Percentiles rank a stretch among this genome's conserved stretches.
These are phyloP conservation scores for Akebia trifoliata DNA, from an alignment of 164 flowering plant genomes.

Conservation along the genomic window DNA sequence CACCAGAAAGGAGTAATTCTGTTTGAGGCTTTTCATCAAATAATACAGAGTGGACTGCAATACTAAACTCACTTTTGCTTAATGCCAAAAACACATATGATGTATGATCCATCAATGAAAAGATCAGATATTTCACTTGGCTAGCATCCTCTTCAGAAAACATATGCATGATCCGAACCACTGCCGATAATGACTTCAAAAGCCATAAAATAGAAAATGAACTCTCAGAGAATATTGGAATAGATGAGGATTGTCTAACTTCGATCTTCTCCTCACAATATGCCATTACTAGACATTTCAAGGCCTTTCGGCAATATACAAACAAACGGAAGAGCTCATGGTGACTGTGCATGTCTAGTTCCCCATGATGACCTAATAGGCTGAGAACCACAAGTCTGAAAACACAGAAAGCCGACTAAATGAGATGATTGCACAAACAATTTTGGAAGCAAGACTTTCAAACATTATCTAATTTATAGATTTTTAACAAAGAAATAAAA, in stretches of 20 bases:
- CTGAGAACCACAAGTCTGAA: conserved; percentile 55
- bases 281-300: conserved; percentile 44
- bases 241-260: conserved; percentile 25
- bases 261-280: conserved; percentile 36
- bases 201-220: conserved; percentile 54
- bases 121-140: conserved; percentile 28
- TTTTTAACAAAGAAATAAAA: neutral
- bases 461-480: neutral
- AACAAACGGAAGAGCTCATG: conserved; percentile 49
- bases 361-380: conserved; percentile 30
- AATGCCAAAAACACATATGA: conserved; percentile 45
- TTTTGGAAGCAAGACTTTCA: neutral
- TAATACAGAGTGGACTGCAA: conserved; percentile 17
- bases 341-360: conserved; percentile 5
- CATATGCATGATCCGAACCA: conserved; percentile 30
- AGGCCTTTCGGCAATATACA: conserved; percentile 63
- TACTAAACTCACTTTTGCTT: conserved; percentile 35
- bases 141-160: conserved; percentile 26
- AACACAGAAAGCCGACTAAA: conserved; percentile 11
- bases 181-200: conserved; percentile 45
- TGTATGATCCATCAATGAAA: conserved; percentile 78
- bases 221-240: conserved; percentile 26
- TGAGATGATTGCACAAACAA: neutral
- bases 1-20: conserved; percentile 15
- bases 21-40: conserved; percentile 9